Evolutionary conservation across 768 basidiomycete species (phyloP).

Genomic region (Naganishia vishniacii): DNA sequence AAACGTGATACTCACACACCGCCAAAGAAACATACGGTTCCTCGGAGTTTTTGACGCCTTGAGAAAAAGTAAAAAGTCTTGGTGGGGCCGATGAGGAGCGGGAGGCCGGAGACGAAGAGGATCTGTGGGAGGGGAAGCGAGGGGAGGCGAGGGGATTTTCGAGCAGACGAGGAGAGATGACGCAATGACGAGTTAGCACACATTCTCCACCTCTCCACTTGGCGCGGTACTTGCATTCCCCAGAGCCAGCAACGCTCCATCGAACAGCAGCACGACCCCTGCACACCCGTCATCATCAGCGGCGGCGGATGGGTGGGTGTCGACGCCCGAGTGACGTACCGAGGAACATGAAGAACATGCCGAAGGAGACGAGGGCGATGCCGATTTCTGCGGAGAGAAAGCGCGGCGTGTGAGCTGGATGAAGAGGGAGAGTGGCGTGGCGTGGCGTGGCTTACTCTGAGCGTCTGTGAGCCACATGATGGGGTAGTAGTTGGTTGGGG

Average conservation of each 20-base stretch:
- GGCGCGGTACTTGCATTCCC: conserved; percentile 72
- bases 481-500: neutral
- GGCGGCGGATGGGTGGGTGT: neutral
- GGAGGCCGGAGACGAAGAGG: conserved; percentile 87
- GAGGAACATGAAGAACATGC: conserved; percentile 89
- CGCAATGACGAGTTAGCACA: too few relatives aligned
- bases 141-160: too few relatives aligned
- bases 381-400: conserved; percentile 66
- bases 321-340: conserved; percentile 51
- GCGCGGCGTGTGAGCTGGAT: neutral
- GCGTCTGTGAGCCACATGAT: conserved; percentile 58
- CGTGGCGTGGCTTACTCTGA: conserved; percentile 55
- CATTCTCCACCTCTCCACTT: too few relatives aligned
- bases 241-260: conserved; percentile 89
- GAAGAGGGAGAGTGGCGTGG: conserved; percentile 8
- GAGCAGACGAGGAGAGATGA: too few relatives aligned
- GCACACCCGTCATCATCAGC: neutral
- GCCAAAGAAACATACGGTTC: conserved; percentile 51
- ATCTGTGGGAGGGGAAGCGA: conserved; percentile 54
- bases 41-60: conserved; percentile 86
- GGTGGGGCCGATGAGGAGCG: conserved; percentile 87
- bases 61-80: conserved; percentile 99
- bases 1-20: conserved; percentile 40
- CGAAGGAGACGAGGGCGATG: conserved; percentile 92
- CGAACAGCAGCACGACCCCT: conserved; percentile 84